Evolutionary conservation across 75 land plant genomes (phyloP).

Genomic region (Picea sitchensis): DNA sequence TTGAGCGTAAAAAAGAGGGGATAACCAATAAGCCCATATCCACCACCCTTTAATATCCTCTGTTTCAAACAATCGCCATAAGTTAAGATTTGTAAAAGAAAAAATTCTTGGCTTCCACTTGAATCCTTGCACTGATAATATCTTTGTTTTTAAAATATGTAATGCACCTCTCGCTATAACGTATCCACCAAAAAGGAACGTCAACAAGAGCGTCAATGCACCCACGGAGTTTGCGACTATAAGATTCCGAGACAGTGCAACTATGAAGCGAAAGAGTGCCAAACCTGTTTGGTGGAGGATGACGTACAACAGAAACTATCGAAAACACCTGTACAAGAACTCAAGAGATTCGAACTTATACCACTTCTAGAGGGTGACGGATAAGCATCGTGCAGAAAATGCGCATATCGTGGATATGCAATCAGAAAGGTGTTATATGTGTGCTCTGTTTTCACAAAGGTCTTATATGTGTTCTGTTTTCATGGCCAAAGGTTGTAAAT

Average conservation of each 20-base stretch:
- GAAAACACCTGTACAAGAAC: constrained; percentile 22
- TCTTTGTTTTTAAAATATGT: background rate
- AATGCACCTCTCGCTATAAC: constrained; percentile 21
- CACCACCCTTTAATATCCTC: constrained; percentile 43
- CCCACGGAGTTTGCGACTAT: constrained; percentile 25
- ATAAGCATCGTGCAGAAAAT: no score
- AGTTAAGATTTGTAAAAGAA: no score
- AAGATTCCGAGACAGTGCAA: constrained; percentile 23
- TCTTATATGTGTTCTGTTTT: no score
- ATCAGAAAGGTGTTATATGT: no score
- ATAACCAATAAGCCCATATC: constrained; percentile 56
- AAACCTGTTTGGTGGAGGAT: constrained; percentile 20
- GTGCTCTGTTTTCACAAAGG: no score
- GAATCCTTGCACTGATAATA: no score
- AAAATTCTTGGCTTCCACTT: no score
- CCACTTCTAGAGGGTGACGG: background rate
- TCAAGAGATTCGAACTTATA: no score
- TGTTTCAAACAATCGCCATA: constrained; percentile 6
- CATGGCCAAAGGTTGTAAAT: no score
- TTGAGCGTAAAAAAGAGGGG: constrained; percentile 43
- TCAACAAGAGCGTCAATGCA: constrained; percentile 11
- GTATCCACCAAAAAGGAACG: constrained; percentile 32
- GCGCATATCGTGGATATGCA: no score
- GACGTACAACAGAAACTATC: constrained; percentile 21
- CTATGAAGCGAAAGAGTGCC: constrained; percentile 27